Evolutionary conservation across 306 rosid genomes (phyloP), one percentile per base, ranked within the genome.

Genomic region (Vicia sativa): DNA sequence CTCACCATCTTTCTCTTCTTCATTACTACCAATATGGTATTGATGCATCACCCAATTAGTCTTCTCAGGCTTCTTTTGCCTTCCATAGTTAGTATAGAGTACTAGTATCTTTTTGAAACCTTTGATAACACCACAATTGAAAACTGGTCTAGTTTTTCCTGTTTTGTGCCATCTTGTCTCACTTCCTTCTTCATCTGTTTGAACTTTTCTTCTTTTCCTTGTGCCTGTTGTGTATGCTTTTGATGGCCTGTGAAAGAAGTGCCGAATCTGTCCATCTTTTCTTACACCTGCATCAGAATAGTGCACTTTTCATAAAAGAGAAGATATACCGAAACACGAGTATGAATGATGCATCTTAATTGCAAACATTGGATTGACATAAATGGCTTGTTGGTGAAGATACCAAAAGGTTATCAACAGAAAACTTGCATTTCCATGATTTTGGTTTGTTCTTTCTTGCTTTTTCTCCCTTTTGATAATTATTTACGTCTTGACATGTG

Each of bases 1-100:
- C 38, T 93, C 95, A 2, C 98, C 98, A 53, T 93, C 98, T 72
- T 82, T 90, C 76, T 93, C 98, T 61, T 93, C 95, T 78, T 93
- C 98, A 11, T 77, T 82, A 11, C 16, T 71, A 9, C 98, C 98
- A 1, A 90, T 80, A 53, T 93, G 98, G 87, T 93, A 93, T 34
- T 93, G 98, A 68, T 93, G 98, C 96, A 93, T 93, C 25, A 93
- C 91, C 98, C 98, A 93, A 12, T 84, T 93, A 0, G 98, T 93
- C 44, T 93, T 93, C 73, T 88, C 87, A 0, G 98, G 95, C 65
- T 90, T 93, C 66, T 80, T 88, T 65, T 88, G 93, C 60, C 91
- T 77, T 1, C 98, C 98, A 44, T 86, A 88, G 86, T 90, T 93
- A 58, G 98, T 88, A 82, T 93, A 93, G 28, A 93, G 84, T 14